Conservation (phyloP, 169 alveolate species). For the Eimeria falciformis region DNA sequence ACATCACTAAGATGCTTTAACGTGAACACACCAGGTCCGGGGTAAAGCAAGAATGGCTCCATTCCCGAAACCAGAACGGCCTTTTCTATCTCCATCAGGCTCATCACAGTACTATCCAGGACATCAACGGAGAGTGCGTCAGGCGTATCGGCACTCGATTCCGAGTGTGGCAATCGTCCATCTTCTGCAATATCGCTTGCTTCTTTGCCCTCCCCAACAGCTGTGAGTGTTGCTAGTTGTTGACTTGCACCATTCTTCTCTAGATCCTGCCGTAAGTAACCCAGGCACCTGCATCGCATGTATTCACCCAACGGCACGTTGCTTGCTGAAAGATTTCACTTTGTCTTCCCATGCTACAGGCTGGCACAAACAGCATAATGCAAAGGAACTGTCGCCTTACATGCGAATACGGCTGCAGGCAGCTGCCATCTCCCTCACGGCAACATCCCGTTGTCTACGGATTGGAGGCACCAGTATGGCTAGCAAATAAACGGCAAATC, state of each 20-base stretch:
- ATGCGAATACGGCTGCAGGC: constrained; percentile 64
- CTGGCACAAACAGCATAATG: neutral
- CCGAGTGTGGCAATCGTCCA: neutral
- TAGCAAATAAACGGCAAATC: constrained; percentile 51
- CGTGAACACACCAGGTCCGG: constrained; percentile 68
- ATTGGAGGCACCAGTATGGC: constrained; percentile 71
- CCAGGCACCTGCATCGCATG: constrained; percentile 36
- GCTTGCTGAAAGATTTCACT: no score
- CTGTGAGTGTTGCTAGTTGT: neutral
- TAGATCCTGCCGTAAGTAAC: neutral
- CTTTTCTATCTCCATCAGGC: constrained; percentile 48
- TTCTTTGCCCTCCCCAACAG: neutral
- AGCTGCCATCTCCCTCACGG: constrained; percentile 52
- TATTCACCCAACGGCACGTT: no score
- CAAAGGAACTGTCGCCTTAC: neutral
- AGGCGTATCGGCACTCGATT: neutral
- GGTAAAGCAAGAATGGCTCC: constrained; percentile 73
- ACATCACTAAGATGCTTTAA: constrained; percentile 58
- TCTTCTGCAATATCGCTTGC: neutral
- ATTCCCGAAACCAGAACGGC: constrained; percentile 64
- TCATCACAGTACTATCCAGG: constrained; percentile 2
- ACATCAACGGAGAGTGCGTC: neutral
- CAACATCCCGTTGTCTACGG: constrained; percentile 73
- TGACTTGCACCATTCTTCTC: neutral
- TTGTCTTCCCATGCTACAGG: neutral